Base-by-base conservation (phyloP, 2,329 filamentous ascomycete species). In the Canariomyces notabilis region DNA sequence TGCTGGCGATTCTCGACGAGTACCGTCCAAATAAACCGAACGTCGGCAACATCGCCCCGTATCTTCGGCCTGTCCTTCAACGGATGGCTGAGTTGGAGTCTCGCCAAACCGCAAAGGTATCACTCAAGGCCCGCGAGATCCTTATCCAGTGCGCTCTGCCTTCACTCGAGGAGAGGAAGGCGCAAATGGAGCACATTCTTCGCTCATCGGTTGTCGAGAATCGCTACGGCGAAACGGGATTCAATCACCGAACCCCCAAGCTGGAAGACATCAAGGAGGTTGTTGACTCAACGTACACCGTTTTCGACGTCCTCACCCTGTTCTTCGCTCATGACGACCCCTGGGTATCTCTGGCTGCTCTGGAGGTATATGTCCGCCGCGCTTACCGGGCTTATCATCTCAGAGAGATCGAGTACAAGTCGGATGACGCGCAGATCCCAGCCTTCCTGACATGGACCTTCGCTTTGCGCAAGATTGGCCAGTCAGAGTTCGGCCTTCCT, bases 141-240 rank as follows among this genome's bases (percentile, higher is more conserved):
- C 83, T 98, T 61, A 98, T 98, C 54, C 93, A 97, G 70, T 96
- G 89, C 64, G 90, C 93, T 44, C 79, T 98, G 65, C 93, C 93
- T 15, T 98, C 93, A 3, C 76, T 98, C 16, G 93, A 97, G 68
- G 93, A 98, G 76, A 85, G 93, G 58, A 87, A 87, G 20, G 80
- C 85, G 6, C 93, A 98, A 73, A 96, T 98, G 91, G 93, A 97
- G 74, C 91, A 97, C 68, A 98, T 98, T 55, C 77, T 98, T 45
- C 87, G 90, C 49, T 95, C 91, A 20, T 91, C 93, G 0, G 93
- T 98, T 18, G 82, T 96, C 6, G 89, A 98, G 67, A 95, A 90
- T n/a, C 84, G 87, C 57, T 98, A 98, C 62, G 93, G 93, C 49
- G 93, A 98, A 76, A 90, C 88, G 50, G 90, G 91, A 42, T 95